Conservation (phyloP, 305 asterid species). For the Solanum hybrid region DNA sequence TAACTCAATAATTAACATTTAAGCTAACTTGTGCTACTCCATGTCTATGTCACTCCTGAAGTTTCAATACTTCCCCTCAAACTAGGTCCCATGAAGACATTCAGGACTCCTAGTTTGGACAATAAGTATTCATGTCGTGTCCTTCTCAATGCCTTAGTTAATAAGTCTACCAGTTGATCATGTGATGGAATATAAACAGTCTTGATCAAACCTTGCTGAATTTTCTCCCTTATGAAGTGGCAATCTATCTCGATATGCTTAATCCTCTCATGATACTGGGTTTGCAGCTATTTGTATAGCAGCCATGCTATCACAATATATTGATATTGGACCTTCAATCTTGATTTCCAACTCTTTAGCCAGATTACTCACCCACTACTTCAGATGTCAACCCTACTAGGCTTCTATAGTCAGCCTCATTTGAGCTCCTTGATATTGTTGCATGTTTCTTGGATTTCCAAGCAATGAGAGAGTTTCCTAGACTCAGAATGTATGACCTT, state of each 20-base stretch:
- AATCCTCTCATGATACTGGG: not conserved
- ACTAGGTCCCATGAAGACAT: not conserved
- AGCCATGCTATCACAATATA: not conserved
- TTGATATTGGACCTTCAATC: not conserved
- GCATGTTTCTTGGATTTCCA: not conserved
- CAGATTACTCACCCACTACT: not conserved
- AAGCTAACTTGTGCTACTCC: too few species aligned
- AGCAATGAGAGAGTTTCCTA: not conserved
- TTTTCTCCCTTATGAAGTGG: not conserved
- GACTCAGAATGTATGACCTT: not conserved
- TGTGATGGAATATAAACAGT: not conserved
- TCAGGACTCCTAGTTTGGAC: not conserved
- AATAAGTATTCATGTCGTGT: not conserved
- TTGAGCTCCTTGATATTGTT: not conserved
- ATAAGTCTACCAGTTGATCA: not conserved
- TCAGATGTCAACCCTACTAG: not conserved
- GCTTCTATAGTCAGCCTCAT: not conserved
- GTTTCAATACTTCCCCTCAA: not conserved
- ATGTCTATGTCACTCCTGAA: not conserved
- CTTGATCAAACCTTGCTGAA: not conserved
- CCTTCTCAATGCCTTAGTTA: not conserved
- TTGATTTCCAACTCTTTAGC: not conserved
- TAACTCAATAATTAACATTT: too few species aligned
- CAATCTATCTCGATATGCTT: not conserved
- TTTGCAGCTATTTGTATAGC: not conserved